Evolutionary conservation across 352 stramenopile genomes (phyloP).

Genomic region (Globisporangium iwayamae): DNA sequence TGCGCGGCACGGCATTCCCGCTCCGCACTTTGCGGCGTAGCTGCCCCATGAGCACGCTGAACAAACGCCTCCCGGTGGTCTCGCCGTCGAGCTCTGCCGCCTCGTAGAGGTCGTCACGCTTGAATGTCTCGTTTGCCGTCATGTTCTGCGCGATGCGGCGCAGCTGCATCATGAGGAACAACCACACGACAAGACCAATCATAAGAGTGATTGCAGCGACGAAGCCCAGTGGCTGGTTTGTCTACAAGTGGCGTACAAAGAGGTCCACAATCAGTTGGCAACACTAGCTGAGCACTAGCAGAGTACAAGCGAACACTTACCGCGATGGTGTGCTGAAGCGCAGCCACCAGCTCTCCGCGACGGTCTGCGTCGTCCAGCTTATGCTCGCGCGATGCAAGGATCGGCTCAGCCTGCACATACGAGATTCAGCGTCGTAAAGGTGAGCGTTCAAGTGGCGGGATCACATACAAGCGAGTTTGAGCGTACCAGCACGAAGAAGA

Average conservation of each 20-base stretch:
- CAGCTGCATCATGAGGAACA: constrained; percentile 75
- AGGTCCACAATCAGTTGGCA: not conserved
- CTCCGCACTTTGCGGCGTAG: constrained; percentile 31
- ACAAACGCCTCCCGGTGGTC: constrained; percentile 35
- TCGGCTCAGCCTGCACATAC: constrained; percentile 29
- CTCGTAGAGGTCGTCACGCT: constrained; percentile 71
- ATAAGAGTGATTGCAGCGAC: constrained; percentile 61
- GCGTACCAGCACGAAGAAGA: constrained; percentile 48
- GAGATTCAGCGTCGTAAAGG: not conserved
- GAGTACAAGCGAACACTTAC: constrained; percentile 20
- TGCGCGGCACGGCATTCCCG: constrained; percentile 16
- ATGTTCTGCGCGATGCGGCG: constrained; percentile 67
- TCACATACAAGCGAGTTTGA: not conserved
- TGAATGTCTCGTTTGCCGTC: constrained; percentile 82
- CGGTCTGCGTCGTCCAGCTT: not conserved
- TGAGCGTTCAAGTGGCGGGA: not conserved
- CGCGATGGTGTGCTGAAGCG: constrained; percentile 52
- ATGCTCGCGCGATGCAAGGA: constrained; percentile 18
- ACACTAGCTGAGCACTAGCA: not conserved
- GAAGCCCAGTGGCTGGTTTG: constrained; percentile 64
- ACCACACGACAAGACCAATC: constrained; percentile 55
- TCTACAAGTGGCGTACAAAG: constrained; percentile 22
- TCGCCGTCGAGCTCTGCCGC: constrained; percentile 47
- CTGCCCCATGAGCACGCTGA: constrained; percentile 44
- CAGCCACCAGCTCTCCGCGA: constrained; percentile 25